Evolutionary conservation across 495 filamentous ascomycete species (phyloP), one percentile per base, ranked within the genome.

Genomic region (Neurospora sublineolata): DNA sequence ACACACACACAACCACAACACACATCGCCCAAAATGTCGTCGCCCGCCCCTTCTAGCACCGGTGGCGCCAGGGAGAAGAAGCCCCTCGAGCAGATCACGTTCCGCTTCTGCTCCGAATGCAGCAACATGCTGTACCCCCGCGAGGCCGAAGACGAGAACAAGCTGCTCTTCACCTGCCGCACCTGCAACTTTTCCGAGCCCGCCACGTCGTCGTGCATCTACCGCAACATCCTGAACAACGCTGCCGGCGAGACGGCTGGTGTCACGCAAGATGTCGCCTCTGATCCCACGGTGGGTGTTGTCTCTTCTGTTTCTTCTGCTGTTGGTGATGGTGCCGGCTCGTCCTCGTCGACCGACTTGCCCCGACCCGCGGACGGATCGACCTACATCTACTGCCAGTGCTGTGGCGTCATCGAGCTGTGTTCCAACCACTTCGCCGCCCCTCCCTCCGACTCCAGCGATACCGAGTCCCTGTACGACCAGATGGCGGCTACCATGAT

Each of bases 91-190:
- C 93, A 94, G 80, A 92, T 97, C 78, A 91, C 93, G 40, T 98
- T 98, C 84, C 89, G 91, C 72, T 99, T 99, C 87, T 99, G 95
- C 83, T 91, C 92, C 71, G 95, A 99, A 86, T 99, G 95, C 83
- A 95, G 93, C 76, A 99, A 99, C 86, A 91, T 99, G 88, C 85
- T 99, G 69, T 98, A 97, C 80, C 95, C 95, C 16, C 94, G 94
- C 81, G 95, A 99, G 84, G 93, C 97, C 80, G 85, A 86, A 69
- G 80, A 83, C 67, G 79, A 80, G 11, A 84, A 82, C 79, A 83
- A 82, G 78, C 81, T 87, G 40, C 80, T 84, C 73, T 86, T 86
- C 74, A 83, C 83, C 20, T 99, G 95, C 84, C 92, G 94, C 70
- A 97, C 93, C 46, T 99, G 95, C 84, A 89, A 91, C 77, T 95